These are phyloP conservation scores for Phlebiopsis flavidoalba DNA, from an alignment of 768 basidiomycete species.

Conservation along the genomic window DNA sequence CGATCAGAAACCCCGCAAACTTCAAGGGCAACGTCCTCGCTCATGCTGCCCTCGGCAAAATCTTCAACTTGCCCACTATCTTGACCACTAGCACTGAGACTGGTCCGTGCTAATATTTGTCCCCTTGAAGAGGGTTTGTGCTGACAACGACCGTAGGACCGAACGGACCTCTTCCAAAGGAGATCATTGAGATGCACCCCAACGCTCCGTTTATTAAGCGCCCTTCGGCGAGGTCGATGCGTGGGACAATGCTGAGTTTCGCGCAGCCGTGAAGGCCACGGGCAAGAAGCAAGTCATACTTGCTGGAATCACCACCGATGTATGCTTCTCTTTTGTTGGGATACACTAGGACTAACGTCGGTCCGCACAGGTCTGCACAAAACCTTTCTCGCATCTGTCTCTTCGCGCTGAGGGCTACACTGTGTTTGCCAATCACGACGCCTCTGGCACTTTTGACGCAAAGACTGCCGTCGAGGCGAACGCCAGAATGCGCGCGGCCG, in stretches of 20 bases:
- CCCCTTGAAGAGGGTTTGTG: background rate
- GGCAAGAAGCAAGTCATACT: constrained; percentile 47
- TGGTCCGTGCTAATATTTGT: constrained; percentile 25
- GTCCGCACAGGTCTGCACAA: constrained; percentile 37
- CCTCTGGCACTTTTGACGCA: constrained; percentile 37
- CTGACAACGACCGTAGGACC: constrained; percentile 28
- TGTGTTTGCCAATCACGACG: constrained; percentile 43
- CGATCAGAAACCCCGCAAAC: constrained; percentile 33
- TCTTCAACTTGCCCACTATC: constrained; percentile 41
- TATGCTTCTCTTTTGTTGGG: constrained; percentile 16
- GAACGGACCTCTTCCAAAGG: constrained; percentile 42
- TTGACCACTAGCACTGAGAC: constrained; percentile 41
- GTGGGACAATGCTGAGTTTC: constrained; percentile 47
- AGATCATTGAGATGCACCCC: constrained; percentile 41
- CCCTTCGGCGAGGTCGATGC: constrained; percentile 45
- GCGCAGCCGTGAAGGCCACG: constrained; percentile 39
- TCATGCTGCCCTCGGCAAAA: constrained; percentile 40
- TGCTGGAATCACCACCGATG: constrained; percentile 45
- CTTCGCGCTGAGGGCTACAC: constrained; percentile 40
- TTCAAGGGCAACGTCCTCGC: constrained; percentile 42
- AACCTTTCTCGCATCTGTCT: constrained; percentile 42
- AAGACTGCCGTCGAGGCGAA: constrained; percentile 41
- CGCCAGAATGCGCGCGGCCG: constrained; percentile 42
- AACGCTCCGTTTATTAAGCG: constrained; percentile 40
- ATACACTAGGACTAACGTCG: background rate